Percentiles rank a stretch among this genome's conserved stretches.
phyloP scores from a whole-genome alignment of 257 asterid genomes.

The Sherardia arvensis region DNA sequence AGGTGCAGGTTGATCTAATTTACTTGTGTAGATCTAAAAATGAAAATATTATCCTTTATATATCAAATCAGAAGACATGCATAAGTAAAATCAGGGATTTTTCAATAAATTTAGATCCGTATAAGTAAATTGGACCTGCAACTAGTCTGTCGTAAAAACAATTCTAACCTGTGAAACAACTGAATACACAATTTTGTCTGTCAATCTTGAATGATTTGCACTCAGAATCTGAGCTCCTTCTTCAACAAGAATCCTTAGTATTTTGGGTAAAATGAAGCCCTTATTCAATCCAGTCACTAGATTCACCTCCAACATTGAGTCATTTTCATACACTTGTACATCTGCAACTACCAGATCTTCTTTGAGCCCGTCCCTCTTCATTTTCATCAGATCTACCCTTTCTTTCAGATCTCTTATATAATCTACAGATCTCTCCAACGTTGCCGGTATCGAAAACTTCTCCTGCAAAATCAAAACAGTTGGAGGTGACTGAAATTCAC shows the following conservation, averaged over 20 bases:
- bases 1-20: no score
- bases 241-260: conserved; percentile 7
- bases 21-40: no score
- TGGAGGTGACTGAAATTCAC: no score
- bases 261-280: conserved; percentile 5
- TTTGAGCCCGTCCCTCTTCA: background rate
- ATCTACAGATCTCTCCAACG: background rate
- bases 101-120: no score
- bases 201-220: background rate
- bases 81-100: no score
- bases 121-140: no score
- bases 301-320: conserved; percentile 11
- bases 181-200: background rate
- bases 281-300: conserved; percentile 5
- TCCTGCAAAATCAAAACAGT: conserved; percentile 5
- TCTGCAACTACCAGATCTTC: background rate
- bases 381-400: conserved; percentile 12
- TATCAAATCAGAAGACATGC: no score
- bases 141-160: background rate
- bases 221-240: conserved; percentile 10
- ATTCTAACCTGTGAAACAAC: conserved; percentile 11
- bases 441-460: background rate
- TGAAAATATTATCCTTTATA: no score
- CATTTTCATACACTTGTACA: conserved; percentile 5
- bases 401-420: conserved; percentile 5